phyloP scores from a whole-genome alignment of 2,329 filamentous ascomycete species.

The Arachnopeziza araneosa region DNA sequence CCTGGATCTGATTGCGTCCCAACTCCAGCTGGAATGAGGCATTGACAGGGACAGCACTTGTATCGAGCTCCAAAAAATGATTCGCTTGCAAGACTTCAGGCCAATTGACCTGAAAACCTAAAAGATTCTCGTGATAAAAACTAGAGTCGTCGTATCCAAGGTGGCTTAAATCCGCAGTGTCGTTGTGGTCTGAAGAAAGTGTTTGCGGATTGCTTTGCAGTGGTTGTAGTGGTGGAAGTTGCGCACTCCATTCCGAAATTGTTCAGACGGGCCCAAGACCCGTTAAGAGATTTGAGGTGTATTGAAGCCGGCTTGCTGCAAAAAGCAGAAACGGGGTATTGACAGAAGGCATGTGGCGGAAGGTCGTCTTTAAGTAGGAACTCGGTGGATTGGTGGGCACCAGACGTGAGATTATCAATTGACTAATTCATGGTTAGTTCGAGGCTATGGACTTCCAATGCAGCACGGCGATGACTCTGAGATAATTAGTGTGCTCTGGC shows the following conservation, averaged over 20 bases:
- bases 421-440: no score
- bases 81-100: constrained; percentile 1
- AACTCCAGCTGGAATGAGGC: background rate
- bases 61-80: background rate
- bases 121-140: background rate
- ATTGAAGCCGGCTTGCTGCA: background rate
- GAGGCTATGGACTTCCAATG: no score
- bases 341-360: background rate
- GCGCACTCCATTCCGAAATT: constrained; percentile 18
- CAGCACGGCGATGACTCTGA: no score
- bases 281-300: constrained; percentile 15
- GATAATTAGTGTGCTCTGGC: no score
- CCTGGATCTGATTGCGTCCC: background rate
- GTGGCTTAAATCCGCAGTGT: constrained; percentile 10
- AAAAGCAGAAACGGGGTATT: background rate
- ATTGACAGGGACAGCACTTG: background rate
- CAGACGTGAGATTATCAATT: background rate
- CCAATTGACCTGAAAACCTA: background rate
- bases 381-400: background rate
- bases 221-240: constrained; percentile 4
- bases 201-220: constrained; percentile 3
- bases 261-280: constrained; percentile 22
- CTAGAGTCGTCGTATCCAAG: constrained; percentile 10
- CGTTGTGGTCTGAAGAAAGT: constrained; percentile 12
- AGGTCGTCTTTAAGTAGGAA: background rate